A percentile compares a stretch with the other conserved stretches of the same genome.
These are phyloP conservation scores for Nemania sp. DNA, from an alignment of 2,329 filamentous ascomycete genomes.

Conservation along the genomic window DNA sequence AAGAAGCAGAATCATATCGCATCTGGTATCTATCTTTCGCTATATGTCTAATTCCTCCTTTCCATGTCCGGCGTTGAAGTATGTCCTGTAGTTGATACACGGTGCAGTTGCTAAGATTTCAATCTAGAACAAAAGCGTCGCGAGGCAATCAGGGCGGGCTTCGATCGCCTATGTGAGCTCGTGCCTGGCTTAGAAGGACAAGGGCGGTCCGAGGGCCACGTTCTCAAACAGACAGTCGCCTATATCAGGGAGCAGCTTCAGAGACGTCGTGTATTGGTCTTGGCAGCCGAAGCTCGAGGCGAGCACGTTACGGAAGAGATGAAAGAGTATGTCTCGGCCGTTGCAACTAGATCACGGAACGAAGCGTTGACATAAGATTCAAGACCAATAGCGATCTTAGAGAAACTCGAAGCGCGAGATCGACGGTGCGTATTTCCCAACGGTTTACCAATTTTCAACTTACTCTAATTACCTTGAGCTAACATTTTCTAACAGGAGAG, in stretches of 20 bases:
- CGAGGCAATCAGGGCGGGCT: conserved; percentile 78
- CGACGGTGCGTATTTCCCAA: conserved; percentile 13
- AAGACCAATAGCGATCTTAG: conserved; percentile 36
- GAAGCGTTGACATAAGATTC: not conserved
- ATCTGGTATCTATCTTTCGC: conserved; percentile 47
- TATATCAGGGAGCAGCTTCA: conserved; percentile 64
- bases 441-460: not conserved
- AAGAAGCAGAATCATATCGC: conserved; percentile 61
- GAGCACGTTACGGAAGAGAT: conserved; percentile 51
- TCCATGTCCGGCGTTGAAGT: too few species aligned
- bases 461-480: not conserved
- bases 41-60: too few species aligned
- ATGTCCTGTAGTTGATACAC: not conserved
- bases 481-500: conserved; percentile 14
- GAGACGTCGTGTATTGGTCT: conserved; percentile 60
- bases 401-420: conserved; percentile 35
- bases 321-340: conserved; percentile 44
- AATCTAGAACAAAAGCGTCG: conserved; percentile 60
- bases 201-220: conserved; percentile 80
- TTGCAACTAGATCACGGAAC: not conserved
- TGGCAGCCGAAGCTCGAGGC: conserved; percentile 60
- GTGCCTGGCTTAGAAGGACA: conserved; percentile 83
- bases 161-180: conserved; percentile 77
- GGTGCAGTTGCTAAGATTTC: not conserved
- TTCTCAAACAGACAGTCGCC: conserved; percentile 72